Evolutionary conservation across 179 eudicot species (phyloP).

Genomic region (Pouteria campechiana): DNA sequence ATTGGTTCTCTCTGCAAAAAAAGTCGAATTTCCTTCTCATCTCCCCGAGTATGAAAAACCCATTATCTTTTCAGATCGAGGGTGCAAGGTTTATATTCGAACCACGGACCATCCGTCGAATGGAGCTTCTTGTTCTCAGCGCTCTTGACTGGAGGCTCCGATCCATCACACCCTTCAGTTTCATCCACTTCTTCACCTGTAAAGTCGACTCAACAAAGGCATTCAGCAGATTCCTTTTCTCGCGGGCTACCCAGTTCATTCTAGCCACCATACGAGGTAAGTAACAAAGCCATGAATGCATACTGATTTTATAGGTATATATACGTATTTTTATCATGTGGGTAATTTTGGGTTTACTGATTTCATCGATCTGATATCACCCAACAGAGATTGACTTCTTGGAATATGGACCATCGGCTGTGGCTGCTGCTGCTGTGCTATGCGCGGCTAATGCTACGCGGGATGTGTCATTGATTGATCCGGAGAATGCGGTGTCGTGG

Average conservation of each 20-base stretch:
- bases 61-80: slow-evolving; percentile 51
- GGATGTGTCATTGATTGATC: slow-evolving; percentile 43
- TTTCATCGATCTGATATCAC: neutral
- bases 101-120: slow-evolving; percentile 61
- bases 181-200: slow-evolving; percentile 49
- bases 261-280: slow-evolving; percentile 58
- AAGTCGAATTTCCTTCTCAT: too few relatives aligned
- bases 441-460: slow-evolving; percentile 74
- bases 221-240: slow-evolving; percentile 30
- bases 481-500: slow-evolving; percentile 74
- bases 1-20: too few relatives aligned
- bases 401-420: slow-evolving; percentile 75
- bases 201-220: slow-evolving; percentile 57
- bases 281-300: neutral
- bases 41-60: too few relatives aligned
- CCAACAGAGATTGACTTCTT: slow-evolving; percentile 60
- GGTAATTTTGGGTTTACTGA: neutral
- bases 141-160: slow-evolving; percentile 80
- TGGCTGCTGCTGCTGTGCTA: slow-evolving; percentile 70
- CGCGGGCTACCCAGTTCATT: slow-evolving; percentile 54
- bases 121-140: slow-evolving; percentile 73
- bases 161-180: slow-evolving; percentile 63
- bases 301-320: too few relatives aligned
- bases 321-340: too few relatives aligned
- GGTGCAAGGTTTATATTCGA: slow-evolving; percentile 62